A percentile compares a stretch with the other conserved stretches of the same genome.
phyloP scores from a whole-genome alignment of 345 rosid genomes.

The Eucalyptus regnans region DNA sequence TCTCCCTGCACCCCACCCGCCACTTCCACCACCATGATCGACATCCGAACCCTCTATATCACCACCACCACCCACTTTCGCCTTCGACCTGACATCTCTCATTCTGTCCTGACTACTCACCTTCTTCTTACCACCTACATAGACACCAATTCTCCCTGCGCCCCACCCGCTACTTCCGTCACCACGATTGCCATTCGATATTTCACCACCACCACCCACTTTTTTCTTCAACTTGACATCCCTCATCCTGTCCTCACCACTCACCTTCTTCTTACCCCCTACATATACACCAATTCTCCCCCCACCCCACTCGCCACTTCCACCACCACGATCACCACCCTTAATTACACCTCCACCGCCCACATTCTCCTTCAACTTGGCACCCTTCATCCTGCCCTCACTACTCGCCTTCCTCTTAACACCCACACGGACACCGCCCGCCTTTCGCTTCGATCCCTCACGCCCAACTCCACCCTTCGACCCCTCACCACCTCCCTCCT shows the following conservation, averaged over 20 bases:
- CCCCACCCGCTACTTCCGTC: background rate
- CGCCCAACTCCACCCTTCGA: background rate
- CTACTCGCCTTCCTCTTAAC: constrained; percentile 4
- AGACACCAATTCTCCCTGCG: background rate
- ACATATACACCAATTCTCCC: background rate
- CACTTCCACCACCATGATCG: background rate
- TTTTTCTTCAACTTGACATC: constrained; percentile 6
- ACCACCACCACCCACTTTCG: constrained; percentile 5
- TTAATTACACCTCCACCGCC: background rate
- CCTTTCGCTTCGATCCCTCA: constrained; percentile 9
- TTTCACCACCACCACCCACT: constrained; percentile 1
- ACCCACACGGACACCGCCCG: background rate
- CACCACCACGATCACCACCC: background rate
- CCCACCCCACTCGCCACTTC: background rate
- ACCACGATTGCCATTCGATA: background rate
- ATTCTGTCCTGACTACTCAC: constrained; percentile 19
- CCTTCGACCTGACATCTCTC: constrained; percentile 7
- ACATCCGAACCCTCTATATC: background rate
- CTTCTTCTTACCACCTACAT: background rate
- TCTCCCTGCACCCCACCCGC: background rate
- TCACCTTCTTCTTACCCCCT: constrained; percentile 5
- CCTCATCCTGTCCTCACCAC: background rate
- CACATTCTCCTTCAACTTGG: constrained; percentile 4
- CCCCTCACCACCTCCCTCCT: constrained; percentile 3
- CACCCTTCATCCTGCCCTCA: background rate